Conservation (phyloP, 768 basidiomycete genomes). For the Leccinum boreale region DNA sequence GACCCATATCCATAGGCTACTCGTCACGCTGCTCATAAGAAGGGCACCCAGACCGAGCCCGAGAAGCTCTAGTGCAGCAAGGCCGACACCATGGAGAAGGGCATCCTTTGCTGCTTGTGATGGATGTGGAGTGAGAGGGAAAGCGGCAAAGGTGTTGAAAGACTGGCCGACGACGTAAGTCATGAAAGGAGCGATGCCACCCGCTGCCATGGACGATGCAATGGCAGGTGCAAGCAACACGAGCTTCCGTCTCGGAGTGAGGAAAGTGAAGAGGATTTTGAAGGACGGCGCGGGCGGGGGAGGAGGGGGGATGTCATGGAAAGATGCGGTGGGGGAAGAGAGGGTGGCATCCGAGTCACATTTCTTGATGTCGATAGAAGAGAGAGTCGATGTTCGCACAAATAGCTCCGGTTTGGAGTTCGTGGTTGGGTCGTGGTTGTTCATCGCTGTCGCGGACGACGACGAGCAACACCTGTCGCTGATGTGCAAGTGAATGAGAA, state of each 20-base stretch:
- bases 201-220: constrained; percentile 56
- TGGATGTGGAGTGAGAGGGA: constrained; percentile 42
- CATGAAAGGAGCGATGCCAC: constrained; percentile 83
- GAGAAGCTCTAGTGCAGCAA: constrained; percentile 63
- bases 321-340: constrained; percentile 11
- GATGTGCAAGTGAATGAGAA: constrained; percentile 8
- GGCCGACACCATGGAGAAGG: constrained; percentile 55
- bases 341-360: constrained; percentile 2
- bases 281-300: constrained; percentile 48
- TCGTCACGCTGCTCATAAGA: constrained; percentile 69
- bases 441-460: constrained; percentile 32
- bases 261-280: constrained; percentile 63
- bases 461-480: constrained; percentile 17
- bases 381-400: constrained; percentile 15
- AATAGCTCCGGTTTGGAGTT: constrained; percentile 14
- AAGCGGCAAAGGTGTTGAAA: constrained; percentile 68
- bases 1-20: constrained; percentile 80
- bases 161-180: constrained; percentile 75
- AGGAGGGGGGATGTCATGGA: constrained; percentile 19
- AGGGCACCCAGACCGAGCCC: constrained; percentile 65
- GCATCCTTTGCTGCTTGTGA: constrained; percentile 42
- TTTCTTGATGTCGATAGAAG: constrained; percentile 22
- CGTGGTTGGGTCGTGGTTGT: constrained; percentile 24
- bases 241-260: constrained; percentile 53
- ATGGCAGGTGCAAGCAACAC: constrained; percentile 62